These are phyloP conservation scores for Mycosphaerella sp. DNA, from an alignment of 2,329 filamentous ascomycete species.

Conservation along the genomic window DNA sequence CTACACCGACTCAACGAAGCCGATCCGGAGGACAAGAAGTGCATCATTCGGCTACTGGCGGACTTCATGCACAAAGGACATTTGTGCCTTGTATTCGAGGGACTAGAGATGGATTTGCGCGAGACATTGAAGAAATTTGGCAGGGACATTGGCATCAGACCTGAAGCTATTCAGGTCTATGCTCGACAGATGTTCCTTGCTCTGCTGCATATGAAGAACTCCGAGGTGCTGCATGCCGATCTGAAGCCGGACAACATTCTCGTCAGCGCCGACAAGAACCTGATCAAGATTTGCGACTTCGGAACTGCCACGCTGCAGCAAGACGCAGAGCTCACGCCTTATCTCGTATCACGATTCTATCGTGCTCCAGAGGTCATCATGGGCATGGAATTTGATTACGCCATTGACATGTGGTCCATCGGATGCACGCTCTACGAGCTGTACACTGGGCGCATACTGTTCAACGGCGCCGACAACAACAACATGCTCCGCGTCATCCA, in stretches of 20 bases:
- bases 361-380: slow-evolving; percentile 95
- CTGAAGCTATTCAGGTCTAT: slow-evolving; percentile 80
- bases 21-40: slow-evolving; percentile 83
- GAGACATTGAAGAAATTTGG: slow-evolving; percentile 95
- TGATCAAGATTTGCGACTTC: slow-evolving; percentile 92
- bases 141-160: slow-evolving; percentile 85
- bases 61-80: slow-evolving; percentile 93
- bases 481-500: slow-evolving; percentile 97
- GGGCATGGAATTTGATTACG: slow-evolving; percentile 91
- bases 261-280: slow-evolving; percentile 72
- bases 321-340: slow-evolving; percentile 88
- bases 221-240: slow-evolving; percentile 91
- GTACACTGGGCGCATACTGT: slow-evolving; percentile 95
- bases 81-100: slow-evolving; percentile 95
- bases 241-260: slow-evolving; percentile 97
- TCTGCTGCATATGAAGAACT: slow-evolving; percentile 79
- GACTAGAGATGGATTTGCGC: slow-evolving; percentile 82
- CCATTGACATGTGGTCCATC: slow-evolving; percentile 95
- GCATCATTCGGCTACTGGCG: slow-evolving; percentile 80
- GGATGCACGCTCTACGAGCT: slow-evolving; percentile 96
- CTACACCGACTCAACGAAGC: slow-evolving; percentile 77
- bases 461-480: slow-evolving; percentile 92
- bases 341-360: slow-evolving; percentile 95
- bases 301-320: slow-evolving; percentile 90
- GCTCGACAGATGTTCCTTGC: slow-evolving; percentile 92